Evolutionary conservation across 1,284 basidiomycete genomes (phyloP), one percentile per base, ranked within the genome.

Genomic region (Tetrapyrgos nigripes): DNA sequence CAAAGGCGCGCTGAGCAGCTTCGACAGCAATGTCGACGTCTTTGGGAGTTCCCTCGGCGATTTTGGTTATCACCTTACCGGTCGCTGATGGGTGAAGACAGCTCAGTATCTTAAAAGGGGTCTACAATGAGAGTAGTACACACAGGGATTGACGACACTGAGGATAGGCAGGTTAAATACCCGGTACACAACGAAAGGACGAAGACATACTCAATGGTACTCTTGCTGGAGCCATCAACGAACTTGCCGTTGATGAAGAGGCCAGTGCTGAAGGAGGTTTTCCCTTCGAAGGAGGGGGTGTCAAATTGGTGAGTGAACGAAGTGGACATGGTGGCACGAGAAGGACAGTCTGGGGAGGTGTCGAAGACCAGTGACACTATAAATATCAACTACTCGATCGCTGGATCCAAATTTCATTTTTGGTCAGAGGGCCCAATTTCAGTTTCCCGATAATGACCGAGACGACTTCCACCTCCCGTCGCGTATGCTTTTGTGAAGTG

Each of bases 241-340:
- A 83, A 93, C 76, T 93, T 71, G 71, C 87, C 86, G 74, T 85
- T 78, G 75, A 93, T 90, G 81, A 83, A 92, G 64, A 92, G 72
- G 46, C 91, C 90, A 27, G 86, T 84, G 61, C 72, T 78, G 72
- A 90, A 79, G 60, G 79, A 77, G 50, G 82, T 77, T 60, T 82
- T 79, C 53, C 86, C 87, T 76, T 88, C 86, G 84, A 73, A 89
- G 61, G 75, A 65, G 66, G 78, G 76, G 23, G 78, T 81, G 65
- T 86, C 70, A 66, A 90, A 54, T 13, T 53, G 35, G 51, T 53
- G 35, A 4, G 43, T 35, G 45, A 58, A 49, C 19, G 53, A n/a
- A 14, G 40, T 31, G 27, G 53, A 31, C 53, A 54, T 54, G 26
- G 10, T 46, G 23, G 21, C 13, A 33, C 31, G n/a, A n/a, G n/a